Base-by-base conservation (phyloP, 768 basidiomycete species). In the Panaeolus papilionaceus region DNA sequence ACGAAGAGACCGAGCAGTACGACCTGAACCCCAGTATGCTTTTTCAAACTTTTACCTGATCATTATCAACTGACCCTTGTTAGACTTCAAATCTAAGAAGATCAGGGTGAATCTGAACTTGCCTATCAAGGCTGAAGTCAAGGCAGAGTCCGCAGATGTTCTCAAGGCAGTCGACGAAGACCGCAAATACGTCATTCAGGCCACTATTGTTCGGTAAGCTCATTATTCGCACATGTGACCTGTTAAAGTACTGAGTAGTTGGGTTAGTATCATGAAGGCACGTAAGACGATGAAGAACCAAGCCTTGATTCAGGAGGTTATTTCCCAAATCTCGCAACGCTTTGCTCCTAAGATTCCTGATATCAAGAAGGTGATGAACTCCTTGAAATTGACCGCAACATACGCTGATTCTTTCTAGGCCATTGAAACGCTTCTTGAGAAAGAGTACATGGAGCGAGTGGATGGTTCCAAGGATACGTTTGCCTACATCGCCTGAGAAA, bases 91-190 rank as follows among this genome's bases (percentile, higher is more conserved):
- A 79, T 93, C 92, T 7, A 96, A 95, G 86, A 95, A 97, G 86
- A 94, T 96, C 62, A 89, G 94, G 42, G 92, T 97, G 68, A 94
- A 95, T 73, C 82, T 97, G 66, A 97, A 96, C 79, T 86, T 89
- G 76, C 94, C 96, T 0, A 93, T 99, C 79, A 97, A 95, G 83
- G 90, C 95, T 1, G 98, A 99, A 78, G 90, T 93, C 68, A 97
- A 96, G 84, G 90, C 92, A 7, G 97, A 99, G 75, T 87, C 91
- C 9, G 86, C 86, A 0, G 95, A 98, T 71, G 95, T 98, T 9
- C 81, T 98, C 75, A 96, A 95, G 85, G 93, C 90, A 6, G 96
- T 98, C 5, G 97, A 98, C 71, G 96, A 98, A 80, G 98, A 99
- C 75, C 89, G 97, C 68, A 98, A 98, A 85, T 93, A 96, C 73